These are phyloP conservation scores for Vaccinium corymbosum DNA, from an alignment of 148 eudicot genomes.

Conservation along the genomic window DNA sequence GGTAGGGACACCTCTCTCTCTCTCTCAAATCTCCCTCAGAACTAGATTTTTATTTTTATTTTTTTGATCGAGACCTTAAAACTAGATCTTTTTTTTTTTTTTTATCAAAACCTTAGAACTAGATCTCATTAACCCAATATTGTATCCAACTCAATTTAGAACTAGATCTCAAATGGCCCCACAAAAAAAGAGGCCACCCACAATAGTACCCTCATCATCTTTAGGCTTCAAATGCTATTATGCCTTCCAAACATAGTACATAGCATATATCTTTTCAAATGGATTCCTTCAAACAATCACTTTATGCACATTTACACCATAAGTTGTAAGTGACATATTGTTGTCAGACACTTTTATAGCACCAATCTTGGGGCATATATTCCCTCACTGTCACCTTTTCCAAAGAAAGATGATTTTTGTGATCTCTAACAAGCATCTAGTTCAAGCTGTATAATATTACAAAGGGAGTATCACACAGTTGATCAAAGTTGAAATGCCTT, in stretches of 20 bases:
- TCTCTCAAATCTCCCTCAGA: no score
- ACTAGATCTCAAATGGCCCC: neutral
- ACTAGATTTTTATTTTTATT: neutral
- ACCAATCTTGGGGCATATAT: constrained; percentile 41
- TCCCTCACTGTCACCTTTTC: constrained; percentile 25
- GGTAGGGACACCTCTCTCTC: no score
- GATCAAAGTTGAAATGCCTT: constrained; percentile 15
- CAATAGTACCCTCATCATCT: constrained; percentile 1
- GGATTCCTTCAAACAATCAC: constrained; percentile 28
- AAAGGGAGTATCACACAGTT: neutral
- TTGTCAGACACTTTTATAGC: constrained; percentile 31
- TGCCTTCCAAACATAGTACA: constrained; percentile 14
- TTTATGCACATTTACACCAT: constrained; percentile 17
- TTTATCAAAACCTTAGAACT: no score
- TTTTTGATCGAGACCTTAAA: no score
- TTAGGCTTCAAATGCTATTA: constrained; percentile 12
- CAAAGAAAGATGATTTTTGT: constrained; percentile 15
- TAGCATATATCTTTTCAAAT: constrained; percentile 26
- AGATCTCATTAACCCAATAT: neutral
- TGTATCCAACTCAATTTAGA: neutral
- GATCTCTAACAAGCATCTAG: constrained; percentile 26
- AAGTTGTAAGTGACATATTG: constrained; percentile 15
- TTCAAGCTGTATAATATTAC: constrained; percentile 13
- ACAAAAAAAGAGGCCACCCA: neutral
- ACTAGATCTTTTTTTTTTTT: no score